A percentile compares a stretch with the other conserved stretches of the same genome.
These are phyloP conservation scores for Stephania japonica DNA, from an alignment of 164 flowering plant species.

Conservation along the genomic window DNA sequence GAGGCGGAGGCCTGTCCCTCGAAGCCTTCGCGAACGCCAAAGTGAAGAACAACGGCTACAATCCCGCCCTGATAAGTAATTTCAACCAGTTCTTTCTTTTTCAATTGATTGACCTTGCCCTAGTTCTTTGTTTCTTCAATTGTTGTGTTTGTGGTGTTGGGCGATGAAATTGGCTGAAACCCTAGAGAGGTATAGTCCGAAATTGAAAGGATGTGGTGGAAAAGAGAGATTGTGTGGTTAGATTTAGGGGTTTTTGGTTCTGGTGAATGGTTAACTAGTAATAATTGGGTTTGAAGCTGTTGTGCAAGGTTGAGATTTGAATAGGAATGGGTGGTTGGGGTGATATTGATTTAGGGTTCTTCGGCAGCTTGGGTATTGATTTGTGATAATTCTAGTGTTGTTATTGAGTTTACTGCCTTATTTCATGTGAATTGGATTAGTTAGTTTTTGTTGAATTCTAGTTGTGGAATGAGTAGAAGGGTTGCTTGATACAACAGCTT, in stretches of 20 bases:
- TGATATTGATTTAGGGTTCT: not conserved
- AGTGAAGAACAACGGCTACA: conserved; percentile 39
- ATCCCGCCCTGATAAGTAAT: conserved; percentile 45
- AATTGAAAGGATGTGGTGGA: not conserved
- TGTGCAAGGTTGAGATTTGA: not conserved
- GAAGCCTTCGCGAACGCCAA: conserved; percentile 71
- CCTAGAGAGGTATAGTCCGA: not conserved
- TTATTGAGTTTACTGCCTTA: too few species aligned
- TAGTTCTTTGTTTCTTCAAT: not conserved
- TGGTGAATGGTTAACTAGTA: not conserved
- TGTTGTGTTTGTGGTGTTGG: not conserved
- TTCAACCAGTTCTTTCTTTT: not conserved
- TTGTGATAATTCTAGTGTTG: too few species aligned
- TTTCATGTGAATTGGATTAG: too few species aligned
- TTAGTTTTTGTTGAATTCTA: too few species aligned
- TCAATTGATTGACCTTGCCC: not conserved
- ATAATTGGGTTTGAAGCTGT: not conserved
- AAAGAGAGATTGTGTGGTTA: not conserved
- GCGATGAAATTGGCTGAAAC: not conserved
- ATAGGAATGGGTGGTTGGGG: not conserved
- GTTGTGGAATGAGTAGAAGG: too few species aligned
- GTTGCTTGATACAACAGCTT: too few species aligned
- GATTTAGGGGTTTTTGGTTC: not conserved
- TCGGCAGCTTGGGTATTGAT: too few species aligned
- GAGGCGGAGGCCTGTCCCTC: conserved; percentile 72